Percentiles rank a stretch among this genome's conserved stretches.
phyloP scores from a whole-genome alignment of 805 yeast genomes.

The Sugiyamaella marilandica region DNA sequence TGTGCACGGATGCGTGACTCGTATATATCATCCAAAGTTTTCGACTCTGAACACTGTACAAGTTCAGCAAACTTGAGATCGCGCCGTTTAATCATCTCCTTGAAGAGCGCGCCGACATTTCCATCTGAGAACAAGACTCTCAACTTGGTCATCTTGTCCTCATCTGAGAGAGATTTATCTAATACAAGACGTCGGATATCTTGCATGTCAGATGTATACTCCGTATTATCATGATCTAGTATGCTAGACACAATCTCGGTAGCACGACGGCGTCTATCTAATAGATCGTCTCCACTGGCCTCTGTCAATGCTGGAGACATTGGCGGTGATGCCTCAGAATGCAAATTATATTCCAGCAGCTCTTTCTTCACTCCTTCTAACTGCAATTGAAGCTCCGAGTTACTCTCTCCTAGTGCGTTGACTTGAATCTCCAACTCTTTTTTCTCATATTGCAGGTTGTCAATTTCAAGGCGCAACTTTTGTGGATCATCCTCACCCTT shows the following conservation, averaged over 20 bases:
- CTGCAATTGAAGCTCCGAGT: slow-evolving; percentile 10
- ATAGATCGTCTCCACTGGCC: neutral
- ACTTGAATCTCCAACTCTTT: slow-evolving; percentile 22
- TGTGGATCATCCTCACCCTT: slow-evolving; percentile 9
- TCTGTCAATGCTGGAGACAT: neutral
- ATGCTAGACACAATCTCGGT: neutral
- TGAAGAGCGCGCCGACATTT: neutral
- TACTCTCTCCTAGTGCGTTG: slow-evolving; percentile 19
- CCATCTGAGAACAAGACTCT: neutral
- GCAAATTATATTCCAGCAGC: slow-evolving; percentile 2
- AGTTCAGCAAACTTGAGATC: neutral
- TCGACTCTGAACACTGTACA: neutral
- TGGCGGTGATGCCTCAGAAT: neutral
- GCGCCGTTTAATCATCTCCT: neutral
- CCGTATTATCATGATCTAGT: neutral
- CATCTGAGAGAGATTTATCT: neutral
- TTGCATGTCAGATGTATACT: neutral
- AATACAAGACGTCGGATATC: neutral
- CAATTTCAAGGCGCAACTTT: slow-evolving; percentile 18
- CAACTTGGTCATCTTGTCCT: neutral
- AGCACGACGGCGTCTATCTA: neutral
- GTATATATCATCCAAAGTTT: neutral
- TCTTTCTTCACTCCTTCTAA: slow-evolving; percentile 17
- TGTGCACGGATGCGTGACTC: neutral
- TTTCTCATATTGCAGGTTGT: slow-evolving; percentile 21